phyloP scores from a whole-genome alignment of 2,329 filamentous ascomycete genomes.

The Aspergillus udagawae region DNA sequence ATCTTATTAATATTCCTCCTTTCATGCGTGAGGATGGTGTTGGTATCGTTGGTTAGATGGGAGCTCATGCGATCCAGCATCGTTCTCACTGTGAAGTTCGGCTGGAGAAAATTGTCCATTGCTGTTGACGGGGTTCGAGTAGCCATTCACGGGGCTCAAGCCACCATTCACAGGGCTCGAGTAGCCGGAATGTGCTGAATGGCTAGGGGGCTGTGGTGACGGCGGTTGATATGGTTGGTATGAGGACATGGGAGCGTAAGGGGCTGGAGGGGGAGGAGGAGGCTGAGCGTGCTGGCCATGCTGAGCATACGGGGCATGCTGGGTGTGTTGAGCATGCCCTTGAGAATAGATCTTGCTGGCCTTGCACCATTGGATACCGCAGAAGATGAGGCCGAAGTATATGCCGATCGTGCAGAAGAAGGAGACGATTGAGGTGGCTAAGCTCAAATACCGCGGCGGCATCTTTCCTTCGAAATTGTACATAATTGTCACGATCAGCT shows the following conservation, averaged over 20 bases:
- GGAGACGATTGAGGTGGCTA: constrained; percentile 5
- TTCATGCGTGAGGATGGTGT: background rate
- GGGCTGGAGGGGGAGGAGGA: background rate
- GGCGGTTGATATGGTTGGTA: constrained; percentile 6
- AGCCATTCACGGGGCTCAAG: background rate
- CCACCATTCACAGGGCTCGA: background rate
- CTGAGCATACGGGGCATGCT: background rate
- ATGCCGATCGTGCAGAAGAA: constrained; percentile 19
- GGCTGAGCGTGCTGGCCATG: background rate
- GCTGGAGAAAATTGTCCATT: background rate
- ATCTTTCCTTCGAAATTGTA: constrained; percentile 3
- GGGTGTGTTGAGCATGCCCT: background rate
- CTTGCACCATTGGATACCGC: constrained; percentile 17
- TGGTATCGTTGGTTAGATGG: background rate
- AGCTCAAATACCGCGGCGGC: constrained; percentile 9
- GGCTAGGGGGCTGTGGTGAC: constrained; percentile 1
- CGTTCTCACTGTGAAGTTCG: background rate
- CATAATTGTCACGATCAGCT: constrained; percentile 10
- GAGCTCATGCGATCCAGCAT: background rate
- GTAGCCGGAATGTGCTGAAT: background rate
- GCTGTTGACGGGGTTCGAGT: background rate
- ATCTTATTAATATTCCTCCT: background rate
- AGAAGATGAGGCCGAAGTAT: constrained; percentile 16
- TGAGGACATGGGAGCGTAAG: background rate
- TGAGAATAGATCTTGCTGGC: constrained; percentile 1